phyloP scores from a whole-genome alignment of 805 yeast genomes.

The Diddensiella santjacobensis region DNA sequence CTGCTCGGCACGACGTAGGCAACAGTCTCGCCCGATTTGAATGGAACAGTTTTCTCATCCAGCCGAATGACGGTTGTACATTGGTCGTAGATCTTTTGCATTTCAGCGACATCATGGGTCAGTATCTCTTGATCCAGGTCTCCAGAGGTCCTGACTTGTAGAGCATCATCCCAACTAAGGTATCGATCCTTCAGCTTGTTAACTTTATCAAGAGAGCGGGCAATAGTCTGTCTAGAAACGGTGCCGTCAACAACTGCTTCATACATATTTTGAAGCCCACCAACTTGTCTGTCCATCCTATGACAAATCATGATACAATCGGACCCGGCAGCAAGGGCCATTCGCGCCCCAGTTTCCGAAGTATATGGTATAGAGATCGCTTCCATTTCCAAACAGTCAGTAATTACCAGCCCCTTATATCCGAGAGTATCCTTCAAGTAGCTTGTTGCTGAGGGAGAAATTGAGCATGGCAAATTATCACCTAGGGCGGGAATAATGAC shows the following conservation, averaged over 20 bases:
- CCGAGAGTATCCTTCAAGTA: conserved; percentile 45
- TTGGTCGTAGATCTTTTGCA: conserved; percentile 39
- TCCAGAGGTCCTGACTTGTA: conserved; percentile 39
- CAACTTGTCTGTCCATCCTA: conserved; percentile 48
- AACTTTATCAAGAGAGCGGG: conserved; percentile 41
- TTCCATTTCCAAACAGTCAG: conserved; percentile 59
- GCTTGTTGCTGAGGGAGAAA: conserved; percentile 50
- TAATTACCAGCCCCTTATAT: conserved; percentile 53
- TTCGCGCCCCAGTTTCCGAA: conserved; percentile 53
- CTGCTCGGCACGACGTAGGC: conserved; percentile 25
- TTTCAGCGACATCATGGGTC: conserved; percentile 1
- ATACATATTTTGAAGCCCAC: conserved; percentile 43
- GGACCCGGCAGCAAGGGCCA: conserved; percentile 56
- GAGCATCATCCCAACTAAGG: conserved; percentile 43
- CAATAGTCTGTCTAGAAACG: conserved; percentile 30
- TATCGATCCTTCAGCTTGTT: conserved; percentile 40
- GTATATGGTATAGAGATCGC: conserved; percentile 54
- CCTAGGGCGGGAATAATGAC: conserved; percentile 47
- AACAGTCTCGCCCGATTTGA: conserved; percentile 27
- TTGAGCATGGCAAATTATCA: conserved; percentile 55
- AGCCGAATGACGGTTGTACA: conserved; percentile 47
- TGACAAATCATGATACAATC: conserved; percentile 60
- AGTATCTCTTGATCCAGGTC: conserved; percentile 25
- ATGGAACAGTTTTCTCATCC: conserved; percentile 38
- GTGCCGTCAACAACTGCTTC: conserved; percentile 35